Conservation (phyloP, 495 filamentous ascomycete species). For the Amphirosellinia nigrospora region DNA sequence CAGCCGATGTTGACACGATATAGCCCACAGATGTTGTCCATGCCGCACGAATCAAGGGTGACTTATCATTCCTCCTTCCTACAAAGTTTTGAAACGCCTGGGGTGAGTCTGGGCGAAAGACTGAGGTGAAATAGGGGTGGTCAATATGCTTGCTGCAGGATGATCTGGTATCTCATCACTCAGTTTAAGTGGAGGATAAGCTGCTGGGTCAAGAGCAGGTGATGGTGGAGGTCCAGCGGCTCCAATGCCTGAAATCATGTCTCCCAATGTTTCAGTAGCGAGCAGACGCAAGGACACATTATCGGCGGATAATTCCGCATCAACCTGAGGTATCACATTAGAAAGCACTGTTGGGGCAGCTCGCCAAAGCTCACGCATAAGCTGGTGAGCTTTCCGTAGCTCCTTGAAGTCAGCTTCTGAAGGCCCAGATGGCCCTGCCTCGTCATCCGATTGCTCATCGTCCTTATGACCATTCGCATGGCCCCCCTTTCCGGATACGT, state of each 20-base stretch:
- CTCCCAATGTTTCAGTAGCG: slow-evolving; percentile 91
- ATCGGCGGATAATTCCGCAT: slow-evolving; percentile 89
- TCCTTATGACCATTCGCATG: slow-evolving; percentile 56
- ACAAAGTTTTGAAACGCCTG: slow-evolving; percentile 81
- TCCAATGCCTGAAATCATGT: slow-evolving; percentile 90
- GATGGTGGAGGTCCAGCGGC: slow-evolving; percentile 81
- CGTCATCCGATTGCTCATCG: slow-evolving; percentile 76
- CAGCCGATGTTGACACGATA: slow-evolving; percentile 81
- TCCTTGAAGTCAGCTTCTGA: slow-evolving; percentile 86
- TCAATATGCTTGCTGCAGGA: slow-evolving; percentile 65
- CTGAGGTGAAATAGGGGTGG: slow-evolving; percentile 78
- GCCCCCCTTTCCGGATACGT: slow-evolving; percentile 68
- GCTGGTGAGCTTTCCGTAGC: slow-evolving; percentile 82
- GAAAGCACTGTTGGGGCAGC: slow-evolving; percentile 86
- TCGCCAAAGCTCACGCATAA: slow-evolving; percentile 93
- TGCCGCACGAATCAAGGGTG: slow-evolving; percentile 74
- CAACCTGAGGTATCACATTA: slow-evolving; percentile 92
- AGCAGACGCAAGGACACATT: slow-evolving; percentile 83
- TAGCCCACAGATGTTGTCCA: slow-evolving; percentile 87
- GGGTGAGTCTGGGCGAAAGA: slow-evolving; percentile 82
- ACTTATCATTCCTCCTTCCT: slow-evolving; percentile 83
- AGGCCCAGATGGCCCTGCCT: slow-evolving; percentile 62
- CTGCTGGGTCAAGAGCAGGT: slow-evolving; percentile 74
- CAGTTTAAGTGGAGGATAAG: slow-evolving; percentile 77
- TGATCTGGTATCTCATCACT: slow-evolving; percentile 58